A percentile compares a stretch with the other conserved stretches of the same genome.
Evolutionary conservation across 2,329 filamentous ascomycete genomes (phyloP).

Genomic region (Alternaria alternata): DNA sequence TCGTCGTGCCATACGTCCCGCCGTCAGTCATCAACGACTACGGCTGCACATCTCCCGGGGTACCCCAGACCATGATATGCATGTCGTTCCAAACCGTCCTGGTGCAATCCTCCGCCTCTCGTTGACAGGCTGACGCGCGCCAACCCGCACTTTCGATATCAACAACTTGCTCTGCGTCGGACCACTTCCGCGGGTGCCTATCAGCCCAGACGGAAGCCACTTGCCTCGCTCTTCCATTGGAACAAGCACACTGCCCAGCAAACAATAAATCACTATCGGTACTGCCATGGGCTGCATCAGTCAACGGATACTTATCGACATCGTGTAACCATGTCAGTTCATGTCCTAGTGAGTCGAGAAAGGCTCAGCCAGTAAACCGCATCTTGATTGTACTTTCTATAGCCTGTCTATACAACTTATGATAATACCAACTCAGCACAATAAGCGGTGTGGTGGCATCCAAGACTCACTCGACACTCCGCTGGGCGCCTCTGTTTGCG

Average conservation of each 20-base stretch:
- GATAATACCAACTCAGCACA: not conserved
- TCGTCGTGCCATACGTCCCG: not conserved
- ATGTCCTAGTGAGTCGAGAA: not conserved
- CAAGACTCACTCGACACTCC: not conserved
- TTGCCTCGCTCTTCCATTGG: not conserved
- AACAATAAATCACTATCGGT: not conserved
- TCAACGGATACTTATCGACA: not conserved
- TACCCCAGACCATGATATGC: slow-evolving; percentile 14
- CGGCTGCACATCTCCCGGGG: slow-evolving; percentile 10
- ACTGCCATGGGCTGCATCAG: not conserved
- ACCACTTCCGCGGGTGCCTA: not conserved
- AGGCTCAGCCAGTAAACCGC: not conserved
- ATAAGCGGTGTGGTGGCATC: not conserved
- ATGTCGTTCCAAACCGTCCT: slow-evolving; percentile 7
- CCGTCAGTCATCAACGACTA: slow-evolving; percentile 3
- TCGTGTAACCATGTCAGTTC: not conserved
- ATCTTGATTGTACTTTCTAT: not conserved
- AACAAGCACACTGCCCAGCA: not conserved
- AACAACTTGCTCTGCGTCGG: not conserved
- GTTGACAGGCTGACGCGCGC: slow-evolving; percentile 2
- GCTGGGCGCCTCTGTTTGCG: not conserved
- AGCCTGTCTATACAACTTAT: not conserved
- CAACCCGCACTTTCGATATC: slow-evolving; percentile 8
- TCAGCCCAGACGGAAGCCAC: not conserved
- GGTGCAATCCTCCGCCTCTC: slow-evolving; percentile 3